phyloP scores from a whole-genome alignment of 1,139 yeast genomes.

The Blastobotrys capitulatus region DNA sequence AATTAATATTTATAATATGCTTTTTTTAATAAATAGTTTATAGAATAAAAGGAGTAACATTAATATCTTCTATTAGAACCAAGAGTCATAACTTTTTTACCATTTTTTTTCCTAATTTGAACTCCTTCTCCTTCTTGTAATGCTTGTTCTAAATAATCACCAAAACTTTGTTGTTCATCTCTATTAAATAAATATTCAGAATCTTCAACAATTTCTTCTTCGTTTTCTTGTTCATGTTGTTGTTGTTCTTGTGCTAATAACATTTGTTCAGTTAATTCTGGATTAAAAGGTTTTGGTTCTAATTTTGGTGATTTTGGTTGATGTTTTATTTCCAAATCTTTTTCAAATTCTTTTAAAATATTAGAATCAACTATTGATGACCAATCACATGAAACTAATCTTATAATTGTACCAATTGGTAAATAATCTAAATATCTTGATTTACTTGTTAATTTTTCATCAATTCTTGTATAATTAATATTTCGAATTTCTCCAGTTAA shows the following conservation, averaged over 20 bases:
- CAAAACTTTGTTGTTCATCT: neutral
- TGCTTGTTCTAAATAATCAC: neutral
- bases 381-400: slow-evolving; percentile 17
- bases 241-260: neutral
- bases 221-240: neutral
- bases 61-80: neutral
- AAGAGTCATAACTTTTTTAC: neutral
- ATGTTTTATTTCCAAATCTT: slow-evolving; percentile 5
- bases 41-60: neutral
- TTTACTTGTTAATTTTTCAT: slow-evolving; percentile 5
- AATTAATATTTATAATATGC: too few relatives aligned
- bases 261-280: slow-evolving; percentile 5
- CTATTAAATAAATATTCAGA: neutral
- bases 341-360: slow-evolving; percentile 3
- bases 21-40: neutral
- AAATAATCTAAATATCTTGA: slow-evolving; percentile 15
- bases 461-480: slow-evolving; percentile 5
- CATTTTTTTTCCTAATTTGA: neutral
- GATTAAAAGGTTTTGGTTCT: slow-evolving; percentile 7
- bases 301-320: slow-evolving; percentile 6
- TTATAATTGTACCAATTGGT: slow-evolving; percentile 12
- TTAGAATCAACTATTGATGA: slow-evolving; percentile 1
- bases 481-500: slow-evolving; percentile 6
- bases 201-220: neutral
- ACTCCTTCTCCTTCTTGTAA: neutral